Conservation (phyloP, 768 basidiomycete genomes). For the Lactarius pseudohatsudake region DNA sequence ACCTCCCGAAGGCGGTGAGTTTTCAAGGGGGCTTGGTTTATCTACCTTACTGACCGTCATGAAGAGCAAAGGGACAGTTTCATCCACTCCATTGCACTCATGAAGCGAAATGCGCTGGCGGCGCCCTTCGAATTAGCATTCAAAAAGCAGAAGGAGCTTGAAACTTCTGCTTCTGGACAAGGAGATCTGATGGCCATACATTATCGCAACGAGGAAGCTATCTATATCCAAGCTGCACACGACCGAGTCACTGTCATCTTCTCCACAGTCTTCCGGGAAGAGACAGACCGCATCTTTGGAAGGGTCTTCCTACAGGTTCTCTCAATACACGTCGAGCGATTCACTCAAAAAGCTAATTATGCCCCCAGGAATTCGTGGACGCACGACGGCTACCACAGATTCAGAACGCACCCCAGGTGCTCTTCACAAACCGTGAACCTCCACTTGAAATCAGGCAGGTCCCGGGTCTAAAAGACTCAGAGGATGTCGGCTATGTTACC, state of each 20-base stretch:
- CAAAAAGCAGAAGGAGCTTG: slow-evolving; percentile 77
- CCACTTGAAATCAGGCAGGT: slow-evolving; percentile 95
- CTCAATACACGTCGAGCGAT: slow-evolving; percentile 19
- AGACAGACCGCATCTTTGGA: slow-evolving; percentile 95
- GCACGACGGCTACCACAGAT: slow-evolving; percentile 91
- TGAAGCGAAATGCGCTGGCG: slow-evolving; percentile 92
- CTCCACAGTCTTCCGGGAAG: slow-evolving; percentile 94
- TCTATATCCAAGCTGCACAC: slow-evolving; percentile 88
- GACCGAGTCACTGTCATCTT: slow-evolving; percentile 99
- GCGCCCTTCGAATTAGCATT: slow-evolving; percentile 94
- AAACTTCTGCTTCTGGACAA: slow-evolving; percentile 60
- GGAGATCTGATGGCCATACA: slow-evolving; percentile 91
- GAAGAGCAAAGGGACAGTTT: slow-evolving; percentile 79
- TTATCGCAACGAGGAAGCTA: slow-evolving; percentile 96
- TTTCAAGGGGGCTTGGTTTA: neutral
- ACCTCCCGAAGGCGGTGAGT: slow-evolving; percentile 76
- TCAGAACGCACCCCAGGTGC: slow-evolving; percentile 95
- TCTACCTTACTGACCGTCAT: slow-evolving; percentile 11
- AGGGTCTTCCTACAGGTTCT: slow-evolving; percentile 95
- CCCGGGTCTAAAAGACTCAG: slow-evolving; percentile 67
- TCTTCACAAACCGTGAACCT: slow-evolving; percentile 92
- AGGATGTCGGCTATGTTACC: slow-evolving; percentile 48
- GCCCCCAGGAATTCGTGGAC: slow-evolving; percentile 91
- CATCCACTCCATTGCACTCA: slow-evolving; percentile 74
- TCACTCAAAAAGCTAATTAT: neutral